Base-by-base conservation (phyloP, 768 basidiomycete species). In the Polyporus arcularius region DNA sequence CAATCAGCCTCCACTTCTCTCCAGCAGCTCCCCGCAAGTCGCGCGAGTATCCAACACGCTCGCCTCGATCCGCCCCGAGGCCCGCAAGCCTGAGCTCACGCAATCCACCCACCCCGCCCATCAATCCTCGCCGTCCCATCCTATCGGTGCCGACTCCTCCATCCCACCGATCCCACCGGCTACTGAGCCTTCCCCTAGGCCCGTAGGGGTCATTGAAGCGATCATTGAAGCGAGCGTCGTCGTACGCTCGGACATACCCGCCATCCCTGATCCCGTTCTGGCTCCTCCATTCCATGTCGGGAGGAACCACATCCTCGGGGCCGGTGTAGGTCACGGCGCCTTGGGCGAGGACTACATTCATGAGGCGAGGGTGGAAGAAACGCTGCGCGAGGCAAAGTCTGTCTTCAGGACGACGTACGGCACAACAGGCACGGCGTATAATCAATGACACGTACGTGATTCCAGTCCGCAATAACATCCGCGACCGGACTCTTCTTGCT, bases 391-490 rank as follows among this genome's bases (percentile, higher is more conserved):
- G 48, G n/a, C 6, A 15, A 0, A 12, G 42, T 54, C 51, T 55
- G 53, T 48, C 31, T 40, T 26, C 21, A 26, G 21, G 21, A 26
- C 21, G 21, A 26, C 21, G 21, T 26, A 2, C 21, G 21, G 21
- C 21, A 26, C 21, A 26, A 1, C 21, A 2, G 21, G 21, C 2
- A 26, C 21, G 21, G 21, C 47, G 45, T n/a, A 32, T 9, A 30
- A 21, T 15, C n/a, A 21, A 6, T 9, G 39, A 15, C 4, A 69
- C 78, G 53, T 16, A 82, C 82, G 31, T 79, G 76, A 59, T 84
- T 84, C 82, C 82, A 84, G 46, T 71, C 69, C 55, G 78, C 78
- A 9, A 84, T 67, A 0, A 80, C 55, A 8, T 79, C 73, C n/a
- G 73, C 75, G 38, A 79, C 80, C 4, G 76, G 74, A 2, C 62